phyloP scores from a whole-genome alignment of 2,329 filamentous ascomycete species.

The Madurella mycetomatis region DNA sequence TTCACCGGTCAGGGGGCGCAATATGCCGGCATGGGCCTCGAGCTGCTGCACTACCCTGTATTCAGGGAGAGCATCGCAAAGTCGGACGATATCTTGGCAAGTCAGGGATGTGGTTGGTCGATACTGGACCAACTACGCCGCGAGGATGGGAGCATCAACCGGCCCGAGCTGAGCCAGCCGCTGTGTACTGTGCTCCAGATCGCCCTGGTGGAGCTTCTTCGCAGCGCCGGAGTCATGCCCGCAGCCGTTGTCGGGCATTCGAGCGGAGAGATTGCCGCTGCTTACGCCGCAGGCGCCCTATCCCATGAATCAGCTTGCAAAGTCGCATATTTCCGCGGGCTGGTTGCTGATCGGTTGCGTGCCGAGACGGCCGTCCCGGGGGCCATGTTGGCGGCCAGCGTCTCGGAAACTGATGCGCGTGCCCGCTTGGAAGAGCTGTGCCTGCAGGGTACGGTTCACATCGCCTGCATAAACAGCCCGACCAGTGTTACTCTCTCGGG shows the following conservation, averaged over 20 bases:
- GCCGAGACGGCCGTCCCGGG: too few relatives aligned
- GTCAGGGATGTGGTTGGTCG: not conserved
- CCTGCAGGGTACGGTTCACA: not conserved
- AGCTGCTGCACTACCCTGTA: slow-evolving; percentile 3
- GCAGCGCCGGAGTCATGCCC: slow-evolving; percentile 25
- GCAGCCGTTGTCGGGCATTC: slow-evolving; percentile 33
- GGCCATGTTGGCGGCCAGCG: not conserved
- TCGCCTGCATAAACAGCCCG: not conserved
- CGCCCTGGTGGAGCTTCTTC: slow-evolving; percentile 31
- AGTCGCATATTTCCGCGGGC: slow-evolving; percentile 38
- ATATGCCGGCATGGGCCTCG: slow-evolving; percentile 5
- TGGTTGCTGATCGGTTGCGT: not conserved
- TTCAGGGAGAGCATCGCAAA: slow-evolving; percentile 8
- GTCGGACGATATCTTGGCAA: slow-evolving; percentile 5
- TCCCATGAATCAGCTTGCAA: slow-evolving; percentile 34
- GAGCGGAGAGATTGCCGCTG: slow-evolving; percentile 36
- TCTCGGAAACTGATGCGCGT: not conserved
- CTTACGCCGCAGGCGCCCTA: slow-evolving; percentile 35
- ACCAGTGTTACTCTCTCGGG: not conserved
- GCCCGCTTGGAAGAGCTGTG: not conserved
- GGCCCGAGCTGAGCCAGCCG: slow-evolving; percentile 28
- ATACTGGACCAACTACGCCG: not conserved
- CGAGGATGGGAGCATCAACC: not conserved
- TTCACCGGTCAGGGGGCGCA: slow-evolving; percentile 11
- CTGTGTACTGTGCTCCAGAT: slow-evolving; percentile 33